Percentiles rank a stretch among this genome's conserved stretches.
These are phyloP conservation scores for Podospora conica DNA, from an alignment of 495 filamentous ascomycete genomes.

Conservation along the genomic window DNA sequence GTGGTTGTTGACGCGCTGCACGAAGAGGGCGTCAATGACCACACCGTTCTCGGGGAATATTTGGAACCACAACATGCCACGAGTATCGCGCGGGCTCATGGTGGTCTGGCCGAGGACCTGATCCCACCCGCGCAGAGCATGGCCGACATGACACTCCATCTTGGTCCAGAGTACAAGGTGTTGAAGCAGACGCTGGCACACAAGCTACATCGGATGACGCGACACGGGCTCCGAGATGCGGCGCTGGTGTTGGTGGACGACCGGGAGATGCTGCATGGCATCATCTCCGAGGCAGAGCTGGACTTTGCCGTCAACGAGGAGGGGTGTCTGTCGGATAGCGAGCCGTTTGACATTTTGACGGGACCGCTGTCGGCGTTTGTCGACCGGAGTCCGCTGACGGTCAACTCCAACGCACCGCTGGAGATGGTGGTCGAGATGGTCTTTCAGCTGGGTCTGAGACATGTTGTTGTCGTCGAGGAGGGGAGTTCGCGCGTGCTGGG, in stretches of 20 bases:
- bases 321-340: constrained; percentile 8
- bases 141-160: constrained; percentile 49
- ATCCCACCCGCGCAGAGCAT: constrained; percentile 49
- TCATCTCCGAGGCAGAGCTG: constrained; percentile 50
- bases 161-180: constrained; percentile 42
- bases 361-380: constrained; percentile 41
- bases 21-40: constrained; percentile 51
- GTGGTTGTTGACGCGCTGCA: constrained; percentile 50
- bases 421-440: constrained; percentile 57
- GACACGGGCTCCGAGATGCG: constrained; percentile 48
- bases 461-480: constrained; percentile 48
- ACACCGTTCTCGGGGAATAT: constrained; percentile 26
- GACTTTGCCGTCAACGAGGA: constrained; percentile 42
- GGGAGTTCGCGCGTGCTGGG: constrained; percentile 34
- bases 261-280: constrained; percentile 45
- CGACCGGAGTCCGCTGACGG: constrained; percentile 47
- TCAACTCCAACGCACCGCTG: constrained; percentile 48
- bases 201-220: constrained; percentile 44
- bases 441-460: constrained; percentile 48
- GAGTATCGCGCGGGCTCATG: constrained; percentile 17
- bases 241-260: constrained; percentile 50
- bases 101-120: constrained; percentile 33
- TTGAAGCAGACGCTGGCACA: constrained; percentile 32
- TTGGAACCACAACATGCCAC: constrained; percentile 31
- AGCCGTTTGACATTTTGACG: constrained; percentile 41